Conservation (phyloP, 2,329 filamentous ascomycete species). For the Exophiala mesophila region DNA sequence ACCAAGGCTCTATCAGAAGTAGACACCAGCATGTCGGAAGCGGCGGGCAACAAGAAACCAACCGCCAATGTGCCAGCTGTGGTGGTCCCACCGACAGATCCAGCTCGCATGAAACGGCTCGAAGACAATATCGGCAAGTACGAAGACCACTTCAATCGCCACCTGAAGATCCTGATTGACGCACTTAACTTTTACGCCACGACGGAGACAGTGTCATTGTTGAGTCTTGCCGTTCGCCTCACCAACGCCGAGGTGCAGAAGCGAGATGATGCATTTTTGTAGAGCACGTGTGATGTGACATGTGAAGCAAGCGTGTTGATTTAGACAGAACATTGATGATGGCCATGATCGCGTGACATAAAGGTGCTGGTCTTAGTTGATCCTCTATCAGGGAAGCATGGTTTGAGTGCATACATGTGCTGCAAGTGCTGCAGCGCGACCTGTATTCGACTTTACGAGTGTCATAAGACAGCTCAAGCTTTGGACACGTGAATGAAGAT, state of each 20-base stretch:
- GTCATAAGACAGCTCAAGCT: no score
- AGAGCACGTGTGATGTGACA: background rate
- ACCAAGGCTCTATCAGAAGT: conserved; percentile 77
- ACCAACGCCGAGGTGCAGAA: conserved; percentile 36
- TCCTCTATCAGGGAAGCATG: no score
- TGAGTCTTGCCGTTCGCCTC: conserved; percentile 78
- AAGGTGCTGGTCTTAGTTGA: no score
- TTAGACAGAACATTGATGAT: no score
- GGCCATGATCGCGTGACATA: no score
- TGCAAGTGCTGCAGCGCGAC: no score
- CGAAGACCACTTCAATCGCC: conserved; percentile 86
- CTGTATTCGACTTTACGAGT: no score
- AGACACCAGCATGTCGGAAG: conserved; percentile 52
- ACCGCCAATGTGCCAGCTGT: conserved; percentile 30
- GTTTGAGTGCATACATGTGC: no score
- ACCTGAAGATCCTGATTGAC: conserved; percentile 89
- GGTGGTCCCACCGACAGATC: conserved; percentile 35
- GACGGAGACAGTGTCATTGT: conserved; percentile 89
- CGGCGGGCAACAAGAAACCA: conserved; percentile 9
- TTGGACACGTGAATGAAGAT: no score
- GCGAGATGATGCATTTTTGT: conserved; percentile 22
- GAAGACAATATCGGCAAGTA: conserved; percentile 86
- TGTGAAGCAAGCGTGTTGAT: no score
- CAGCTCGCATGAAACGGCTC: conserved; percentile 64
- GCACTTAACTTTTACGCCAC: conserved; percentile 95